phyloP scores from a whole-genome alignment of 1,139 yeast genomes.

The Yamadazyma kanchanaburiensis region DNA sequence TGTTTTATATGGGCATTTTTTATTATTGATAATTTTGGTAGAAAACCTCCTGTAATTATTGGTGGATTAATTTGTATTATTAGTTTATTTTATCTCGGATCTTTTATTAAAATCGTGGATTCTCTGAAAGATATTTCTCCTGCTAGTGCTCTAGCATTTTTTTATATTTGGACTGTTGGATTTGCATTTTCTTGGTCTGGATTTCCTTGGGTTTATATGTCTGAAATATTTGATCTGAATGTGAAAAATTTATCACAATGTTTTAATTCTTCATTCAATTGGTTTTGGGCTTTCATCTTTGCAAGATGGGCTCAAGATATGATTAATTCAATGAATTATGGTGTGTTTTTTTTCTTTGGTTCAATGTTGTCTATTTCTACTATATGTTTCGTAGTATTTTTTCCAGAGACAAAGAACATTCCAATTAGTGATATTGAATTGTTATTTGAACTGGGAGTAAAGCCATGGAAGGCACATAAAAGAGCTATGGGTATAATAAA shows the following conservation, averaged over 20 bases:
- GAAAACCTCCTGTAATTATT: constrained; percentile 42
- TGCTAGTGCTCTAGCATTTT: constrained; percentile 43
- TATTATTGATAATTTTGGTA: constrained; percentile 45
- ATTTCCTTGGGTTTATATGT: constrained; percentile 47
- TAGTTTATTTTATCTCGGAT: constrained; percentile 50
- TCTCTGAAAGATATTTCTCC: no score
- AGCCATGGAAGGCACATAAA: constrained; percentile 12
- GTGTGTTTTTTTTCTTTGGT: constrained; percentile 45
- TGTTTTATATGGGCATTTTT: constrained; percentile 43
- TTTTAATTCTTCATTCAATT: constrained; percentile 43
- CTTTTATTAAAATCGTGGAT: constrained; percentile 40
- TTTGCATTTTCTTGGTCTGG: constrained; percentile 47
- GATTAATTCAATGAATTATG: constrained; percentile 38
- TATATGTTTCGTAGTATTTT: constrained; percentile 30
- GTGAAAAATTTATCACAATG: constrained; percentile 42
- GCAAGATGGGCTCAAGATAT: constrained; percentile 45
- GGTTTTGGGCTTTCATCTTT: constrained; percentile 51
- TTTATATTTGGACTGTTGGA: constrained; percentile 45
- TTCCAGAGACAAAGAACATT: constrained; percentile 46
- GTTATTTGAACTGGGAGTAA: constrained; percentile 25
- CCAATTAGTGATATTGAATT: constrained; percentile 43
- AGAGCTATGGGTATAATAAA: constrained; percentile 10
- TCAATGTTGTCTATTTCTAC: constrained; percentile 31
- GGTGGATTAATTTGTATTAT: constrained; percentile 45
- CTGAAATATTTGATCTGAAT: constrained; percentile 43